Base-by-base conservation (phyloP, 2,329 filamentous ascomycete species). In the Aspergillus arachidicola region DNA sequence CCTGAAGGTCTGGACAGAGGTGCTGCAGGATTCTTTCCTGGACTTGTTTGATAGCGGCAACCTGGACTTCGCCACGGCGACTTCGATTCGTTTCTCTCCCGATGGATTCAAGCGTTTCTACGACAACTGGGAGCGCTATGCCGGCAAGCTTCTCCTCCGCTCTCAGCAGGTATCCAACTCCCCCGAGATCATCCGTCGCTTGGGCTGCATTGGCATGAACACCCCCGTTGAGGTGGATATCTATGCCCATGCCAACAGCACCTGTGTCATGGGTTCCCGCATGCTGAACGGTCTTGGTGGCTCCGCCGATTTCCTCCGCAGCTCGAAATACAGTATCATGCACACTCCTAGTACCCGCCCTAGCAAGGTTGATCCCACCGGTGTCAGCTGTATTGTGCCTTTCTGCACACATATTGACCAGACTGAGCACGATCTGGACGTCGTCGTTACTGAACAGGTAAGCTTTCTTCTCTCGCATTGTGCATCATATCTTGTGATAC, bases 141-240 rank as follows among this genome's bases (percentile, higher is more conserved):
- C 90, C 57, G 85, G 90, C 75, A 94, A 94, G 82, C 87, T 96
- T 3, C 89, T 96, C 61, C 88, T 96, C 55, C 91, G 93, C 66
- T 89, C 89, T n/a, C 93, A 96, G 81, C 87, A 91, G 75, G 91
- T 96, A 11, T 94, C 91, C 73, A 96, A 96, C 85, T 91, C 89
- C 3, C 93, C 93, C 64, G 93, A 96, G 80, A 93, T 96, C 80
- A 96, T 96, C 81, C 88, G 92, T 60, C 87, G 93, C 30, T 84
- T 96, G 1, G 93, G 93, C 65, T 89, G 93, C 69, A 96, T 97
- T 71, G 93, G 92, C 76, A 96, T 96, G 93, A 96, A 96, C 85
- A 96, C 93, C 0, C 93, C 93, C 26, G 92, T 96, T 54, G 93
- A 96, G 80, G 93, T 96, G 19, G 93, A 96, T 80, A 96, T 96